A percentile compares a stretch with the other conserved stretches of the same genome.
Conservation (phyloP, 1,139 yeast species). For the Protomyces pachydermus region DNA sequence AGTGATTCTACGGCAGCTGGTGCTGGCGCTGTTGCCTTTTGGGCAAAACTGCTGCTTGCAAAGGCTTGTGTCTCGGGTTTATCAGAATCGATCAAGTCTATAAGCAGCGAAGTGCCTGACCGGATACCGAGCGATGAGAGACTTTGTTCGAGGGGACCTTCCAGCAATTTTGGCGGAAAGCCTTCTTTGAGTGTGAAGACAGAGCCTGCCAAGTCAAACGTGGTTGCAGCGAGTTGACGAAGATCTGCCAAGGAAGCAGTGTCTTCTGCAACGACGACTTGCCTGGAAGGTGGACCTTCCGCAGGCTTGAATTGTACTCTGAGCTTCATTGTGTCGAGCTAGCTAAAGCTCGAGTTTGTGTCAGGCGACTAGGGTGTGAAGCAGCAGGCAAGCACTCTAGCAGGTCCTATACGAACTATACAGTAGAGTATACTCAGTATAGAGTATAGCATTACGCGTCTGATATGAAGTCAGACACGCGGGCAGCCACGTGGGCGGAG, state of each 20-base stretch:
- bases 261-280: slow-evolving; percentile 35
- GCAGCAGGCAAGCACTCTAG: no score
- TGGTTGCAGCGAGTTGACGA: slow-evolving; percentile 28
- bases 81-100: slow-evolving; percentile 36
- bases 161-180: slow-evolving; percentile 55
- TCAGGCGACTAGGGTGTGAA: not conserved
- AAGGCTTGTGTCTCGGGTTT: not conserved
- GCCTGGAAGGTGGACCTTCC: not conserved
- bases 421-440: no score
- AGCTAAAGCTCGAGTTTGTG: not conserved
- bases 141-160: slow-evolving; percentile 35
- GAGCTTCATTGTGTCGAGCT: slow-evolving; percentile 1
- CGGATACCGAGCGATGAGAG: slow-evolving; percentile 47
- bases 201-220: slow-evolving; percentile 13
- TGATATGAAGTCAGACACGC: no score
- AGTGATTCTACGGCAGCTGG: not conserved
- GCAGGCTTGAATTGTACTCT: slow-evolving; percentile 5
- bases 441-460: no score
- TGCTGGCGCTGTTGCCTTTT: not conserved
- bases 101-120: slow-evolving; percentile 55
- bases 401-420: no score
- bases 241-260: slow-evolving; percentile 37
- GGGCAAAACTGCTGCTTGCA: not conserved
- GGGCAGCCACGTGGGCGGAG: no score
- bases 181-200: slow-evolving; percentile 47